Evolutionary conservation across 1,284 basidiomycete genomes (phyloP).

Genomic region (Sphaerobolus stellatus): DNA sequence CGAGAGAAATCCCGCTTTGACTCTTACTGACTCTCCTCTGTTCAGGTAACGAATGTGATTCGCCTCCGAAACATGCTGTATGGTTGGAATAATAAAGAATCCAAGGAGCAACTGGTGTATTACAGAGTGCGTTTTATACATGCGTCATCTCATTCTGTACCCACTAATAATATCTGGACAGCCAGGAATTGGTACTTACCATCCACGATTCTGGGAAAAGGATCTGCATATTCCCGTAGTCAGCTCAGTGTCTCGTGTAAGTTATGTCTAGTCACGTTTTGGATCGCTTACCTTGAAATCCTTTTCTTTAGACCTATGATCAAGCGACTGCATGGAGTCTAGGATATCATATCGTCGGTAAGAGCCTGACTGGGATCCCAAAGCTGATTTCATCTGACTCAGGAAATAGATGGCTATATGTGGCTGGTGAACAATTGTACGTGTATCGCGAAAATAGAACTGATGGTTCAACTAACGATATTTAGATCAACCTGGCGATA

Average conservation of each 20-base stretch:
- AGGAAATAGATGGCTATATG: conserved; percentile 51
- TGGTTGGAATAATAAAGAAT: conserved; percentile 55
- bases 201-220: conserved; percentile 36
- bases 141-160: neutral
- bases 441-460: conserved; percentile 16
- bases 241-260: too few relatives aligned
- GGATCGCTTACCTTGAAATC: too few relatives aligned
- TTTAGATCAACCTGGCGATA: conserved; percentile 34
- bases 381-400: neutral
- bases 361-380: neutral
- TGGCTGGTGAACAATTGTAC: conserved; percentile 65
- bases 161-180: conserved; percentile 19
- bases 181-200: conserved; percentile 57
- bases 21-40: too few relatives aligned
- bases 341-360: conserved; percentile 53
- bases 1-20: too few relatives aligned
- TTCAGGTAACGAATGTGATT: conserved; percentile 51
- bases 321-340: conserved; percentile 53
- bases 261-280: too few relatives aligned
- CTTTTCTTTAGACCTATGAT: conserved; percentile 50
- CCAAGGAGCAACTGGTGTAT: conserved; percentile 54
- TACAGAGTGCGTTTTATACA: conserved; percentile 61
- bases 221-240: too few relatives aligned
- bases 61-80: conserved; percentile 49
- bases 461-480: neutral